Evolutionary conservation across 1,139 yeast genomes (phyloP), one percentile per base, ranked within the genome.

Genomic region (Candida neerlandica): DNA sequence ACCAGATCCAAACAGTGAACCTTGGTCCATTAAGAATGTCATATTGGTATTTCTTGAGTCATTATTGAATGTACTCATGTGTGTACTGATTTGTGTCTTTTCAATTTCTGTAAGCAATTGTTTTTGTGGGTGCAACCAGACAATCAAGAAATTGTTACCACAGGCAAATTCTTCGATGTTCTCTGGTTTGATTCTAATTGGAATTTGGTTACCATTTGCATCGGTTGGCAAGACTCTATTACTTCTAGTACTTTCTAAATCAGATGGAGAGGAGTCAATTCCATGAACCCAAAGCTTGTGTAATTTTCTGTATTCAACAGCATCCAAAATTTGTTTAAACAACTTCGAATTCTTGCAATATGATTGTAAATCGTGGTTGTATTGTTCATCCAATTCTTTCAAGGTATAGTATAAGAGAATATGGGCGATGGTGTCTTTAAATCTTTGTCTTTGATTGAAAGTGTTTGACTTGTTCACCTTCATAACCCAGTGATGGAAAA

Each of bases 401-500:
- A 75, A 52, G 35, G 64, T 55, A 37, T 64, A 56, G 47, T 64
- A 57, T 57, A 75, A 60, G 16, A 70, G 47, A 6, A 62, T 54
- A 52, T 72, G 70, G 3, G 75, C 77, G 47, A 73, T 58, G 2
- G 78, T 67, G 45, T 76, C 80, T 46, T 62, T 66, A 12, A 65
- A 54, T 38, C 45, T 54, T 18, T 51, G 50, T n/a, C 50, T 38
- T 33, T 56, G 59, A 15, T 56, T 47, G 33, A 58, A 55, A 26
- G 56, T 58, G 14, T 53, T 51, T 11, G 52, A 39, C 4, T 51
- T 47, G 16, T 53, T 52, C 18, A 57, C 49, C 12, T 65, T 60
- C 41, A 70, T 51, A 44, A 69, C 67, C 83, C 84, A 80, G 52
- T 73, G 73, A 54, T 70, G 71, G 56, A 78, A 76, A 56, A 72